phyloP scores from a whole-genome alignment of 768 basidiomycete species.

The Rhizopogon vulgaris region DNA sequence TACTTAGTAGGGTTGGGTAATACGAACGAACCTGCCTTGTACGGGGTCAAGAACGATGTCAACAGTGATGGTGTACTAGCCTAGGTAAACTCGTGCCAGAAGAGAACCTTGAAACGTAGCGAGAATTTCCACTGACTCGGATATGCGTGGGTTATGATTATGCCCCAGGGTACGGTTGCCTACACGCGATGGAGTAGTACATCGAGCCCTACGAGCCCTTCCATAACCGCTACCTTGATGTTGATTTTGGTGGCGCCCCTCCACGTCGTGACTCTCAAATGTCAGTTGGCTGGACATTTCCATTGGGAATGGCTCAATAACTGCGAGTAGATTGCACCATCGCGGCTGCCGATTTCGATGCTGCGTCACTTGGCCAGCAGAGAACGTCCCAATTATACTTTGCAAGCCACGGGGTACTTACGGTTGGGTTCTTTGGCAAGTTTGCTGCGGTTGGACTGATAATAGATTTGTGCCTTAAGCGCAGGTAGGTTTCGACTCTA shows the following conservation, averaged over 20 bases:
- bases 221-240: slow-evolving; percentile 50
- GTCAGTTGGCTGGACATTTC: slow-evolving; percentile 49
- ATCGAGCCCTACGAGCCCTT: slow-evolving; percentile 55
- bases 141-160: no score
- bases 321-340: slow-evolving; percentile 39
- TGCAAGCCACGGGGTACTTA: slow-evolving; percentile 19
- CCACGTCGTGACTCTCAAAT: slow-evolving; percentile 46
- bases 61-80: no score
- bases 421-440: slow-evolving; percentile 2
- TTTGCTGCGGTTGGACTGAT: not conserved
- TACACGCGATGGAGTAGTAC: slow-evolving; percentile 30
- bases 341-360: slow-evolving; percentile 42
- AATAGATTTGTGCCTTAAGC: slow-evolving; percentile 41
- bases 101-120: slow-evolving; percentile 58
- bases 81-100: slow-evolving; percentile 44
- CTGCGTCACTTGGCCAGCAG: slow-evolving; percentile 32
- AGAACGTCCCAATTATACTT: slow-evolving; percentile 13
- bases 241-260: slow-evolving; percentile 55
- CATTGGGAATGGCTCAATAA: slow-evolving; percentile 42
- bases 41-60: no score
- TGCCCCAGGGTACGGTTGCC: slow-evolving; percentile 36
- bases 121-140: slow-evolving; percentile 3
- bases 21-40: no score
- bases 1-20: slow-evolving; percentile 32
- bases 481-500: slow-evolving; percentile 45